A percentile compares a stretch with the other conserved stretches of the same genome.
Conservation (phyloP, 495 filamentous ascomycete species). For the Podospora sp. region DNA sequence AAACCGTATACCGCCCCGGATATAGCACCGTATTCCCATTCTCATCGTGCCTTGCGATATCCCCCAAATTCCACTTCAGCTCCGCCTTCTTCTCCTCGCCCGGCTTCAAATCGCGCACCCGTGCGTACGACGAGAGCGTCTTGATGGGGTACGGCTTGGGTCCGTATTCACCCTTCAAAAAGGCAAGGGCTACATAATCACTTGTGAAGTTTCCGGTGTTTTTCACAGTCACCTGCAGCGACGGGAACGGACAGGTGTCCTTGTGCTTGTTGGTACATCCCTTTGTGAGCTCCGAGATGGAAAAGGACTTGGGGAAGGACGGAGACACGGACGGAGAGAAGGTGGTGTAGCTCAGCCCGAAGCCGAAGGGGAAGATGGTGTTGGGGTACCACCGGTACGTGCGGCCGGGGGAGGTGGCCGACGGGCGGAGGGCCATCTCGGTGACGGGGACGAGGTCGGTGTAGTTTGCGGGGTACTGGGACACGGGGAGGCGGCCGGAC, state of each 20-base stretch:
- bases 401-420: constrained; percentile 36
- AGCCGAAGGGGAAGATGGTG: constrained; percentile 50
- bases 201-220: constrained; percentile 57
- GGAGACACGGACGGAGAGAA: constrained; percentile 47
- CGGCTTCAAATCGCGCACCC: constrained; percentile 49
- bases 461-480: constrained; percentile 49
- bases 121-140: constrained; percentile 59
- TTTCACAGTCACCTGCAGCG: constrained; percentile 34
- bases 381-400: constrained; percentile 49
- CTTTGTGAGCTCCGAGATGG: constrained; percentile 28
- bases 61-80: constrained; percentile 57
- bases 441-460: constrained; percentile 43
- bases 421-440: constrained; percentile 47
- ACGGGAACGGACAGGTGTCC: constrained; percentile 51
- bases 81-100: constrained; percentile 41
- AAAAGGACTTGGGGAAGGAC: constrained; percentile 16
- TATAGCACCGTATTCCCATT: constrained; percentile 61
- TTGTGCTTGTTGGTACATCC: constrained; percentile 24
- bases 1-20: constrained; percentile 58
- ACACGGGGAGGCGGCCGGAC: constrained; percentile 63
- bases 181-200: constrained; percentile 62
- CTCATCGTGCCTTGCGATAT: constrained; percentile 58
- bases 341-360: constrained; percentile 50
- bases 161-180: constrained; percentile 56
- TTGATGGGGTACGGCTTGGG: constrained; percentile 64